Evolutionary conservation across 164 flowering plant species (phyloP).

Genomic region (Santalum album): DNA sequence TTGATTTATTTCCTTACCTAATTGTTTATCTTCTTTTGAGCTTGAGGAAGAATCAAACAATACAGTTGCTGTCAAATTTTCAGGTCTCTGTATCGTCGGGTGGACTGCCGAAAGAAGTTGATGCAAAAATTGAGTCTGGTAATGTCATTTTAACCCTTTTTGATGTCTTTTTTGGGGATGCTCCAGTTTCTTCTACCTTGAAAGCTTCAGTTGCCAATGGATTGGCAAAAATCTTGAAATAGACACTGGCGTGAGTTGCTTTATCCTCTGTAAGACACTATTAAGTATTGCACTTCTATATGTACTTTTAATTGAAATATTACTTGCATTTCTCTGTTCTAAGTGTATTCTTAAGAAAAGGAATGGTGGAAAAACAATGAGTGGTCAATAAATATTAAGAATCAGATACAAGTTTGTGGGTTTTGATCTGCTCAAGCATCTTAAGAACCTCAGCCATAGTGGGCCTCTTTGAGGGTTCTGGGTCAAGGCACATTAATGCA

Average conservation of each 20-base stretch:
- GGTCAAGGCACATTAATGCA: constrained; percentile 71
- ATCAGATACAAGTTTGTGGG: constrained; percentile 20
- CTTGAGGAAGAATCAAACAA: not conserved
- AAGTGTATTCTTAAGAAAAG: too few species aligned
- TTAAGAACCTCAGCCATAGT: constrained; percentile 85
- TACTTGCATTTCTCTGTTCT: too few species aligned
- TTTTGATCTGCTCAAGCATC: constrained; percentile 63
- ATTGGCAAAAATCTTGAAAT: constrained; percentile 36
- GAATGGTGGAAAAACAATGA: too few species aligned
- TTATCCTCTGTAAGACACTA: too few species aligned
- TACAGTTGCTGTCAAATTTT: constrained; percentile 9
- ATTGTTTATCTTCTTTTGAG: not conserved
- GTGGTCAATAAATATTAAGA: constrained; percentile 3
- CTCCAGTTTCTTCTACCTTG: constrained; percentile 74
- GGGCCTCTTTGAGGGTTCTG: constrained; percentile 74
- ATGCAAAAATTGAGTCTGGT: constrained; percentile 59
- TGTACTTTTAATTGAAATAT: too few species aligned
- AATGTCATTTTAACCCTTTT: constrained; percentile 61
- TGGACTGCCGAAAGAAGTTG: constrained; percentile 50
- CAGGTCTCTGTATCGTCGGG: constrained; percentile 61
- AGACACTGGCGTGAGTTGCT: constrained; percentile 12
- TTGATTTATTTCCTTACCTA: not conserved
- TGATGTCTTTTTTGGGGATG: constrained; percentile 64
- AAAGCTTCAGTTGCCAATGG: constrained; percentile 62
- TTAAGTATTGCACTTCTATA: too few species aligned